Evolutionary conservation across 331 rosid genomes (phyloP).

Genomic region (Pyrus hybrid): DNA sequence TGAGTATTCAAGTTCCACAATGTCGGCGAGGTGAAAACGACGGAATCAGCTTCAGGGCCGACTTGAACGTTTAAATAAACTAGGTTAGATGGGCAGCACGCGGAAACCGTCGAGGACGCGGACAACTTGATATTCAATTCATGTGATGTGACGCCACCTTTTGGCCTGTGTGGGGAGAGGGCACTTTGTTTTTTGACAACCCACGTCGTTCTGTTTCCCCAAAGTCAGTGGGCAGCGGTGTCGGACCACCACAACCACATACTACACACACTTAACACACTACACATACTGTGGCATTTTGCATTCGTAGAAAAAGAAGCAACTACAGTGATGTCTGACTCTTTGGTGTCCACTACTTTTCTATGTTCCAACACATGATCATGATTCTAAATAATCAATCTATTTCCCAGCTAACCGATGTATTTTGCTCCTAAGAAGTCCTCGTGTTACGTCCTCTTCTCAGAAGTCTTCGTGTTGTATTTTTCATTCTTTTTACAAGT

Average conservation of each 20-base stretch:
- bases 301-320: neutral
- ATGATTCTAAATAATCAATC: neutral
- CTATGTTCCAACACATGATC: neutral
- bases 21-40: neutral
- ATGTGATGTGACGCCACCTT: neutral
- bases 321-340: conserved; percentile 12
- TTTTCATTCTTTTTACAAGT: too few relatives aligned
- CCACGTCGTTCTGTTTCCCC: neutral
- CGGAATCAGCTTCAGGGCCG: neutral
- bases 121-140: neutral
- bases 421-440: too few relatives aligned
- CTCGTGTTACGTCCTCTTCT: too few relatives aligned
- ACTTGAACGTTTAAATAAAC: too few relatives aligned
- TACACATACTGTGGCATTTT: neutral
- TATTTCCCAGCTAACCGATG: neutral
- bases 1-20: neutral
- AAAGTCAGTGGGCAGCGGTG: neutral
- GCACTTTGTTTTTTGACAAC: neutral
- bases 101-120: neutral
- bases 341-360: conserved; percentile 13
- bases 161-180: neutral
- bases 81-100: neutral
- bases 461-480: neutral
- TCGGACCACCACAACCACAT: neutral
- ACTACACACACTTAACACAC: neutral